A percentile compares a stretch with the other conserved stretches of the same genome.
Evolutionary conservation across 495 filamentous ascomycete species (phyloP).

Genomic region (Penicillium ochrochloron): DNA sequence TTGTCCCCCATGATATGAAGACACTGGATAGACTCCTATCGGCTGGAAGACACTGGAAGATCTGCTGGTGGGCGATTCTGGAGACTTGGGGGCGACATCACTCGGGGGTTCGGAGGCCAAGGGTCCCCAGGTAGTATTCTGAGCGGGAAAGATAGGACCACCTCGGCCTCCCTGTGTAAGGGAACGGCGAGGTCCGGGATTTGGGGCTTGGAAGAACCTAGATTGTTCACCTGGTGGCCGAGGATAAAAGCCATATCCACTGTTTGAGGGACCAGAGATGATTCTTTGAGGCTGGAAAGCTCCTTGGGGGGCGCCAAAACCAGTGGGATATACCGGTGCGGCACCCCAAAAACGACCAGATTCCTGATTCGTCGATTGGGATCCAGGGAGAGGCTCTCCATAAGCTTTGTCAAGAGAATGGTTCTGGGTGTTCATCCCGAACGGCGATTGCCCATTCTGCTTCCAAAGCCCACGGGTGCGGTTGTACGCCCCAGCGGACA

Average conservation of each 20-base stretch:
- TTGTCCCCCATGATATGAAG: conserved; percentile 68
- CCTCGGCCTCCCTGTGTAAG: conserved; percentile 46
- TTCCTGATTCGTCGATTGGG: conserved; percentile 33
- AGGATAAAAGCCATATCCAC: conserved; percentile 37
- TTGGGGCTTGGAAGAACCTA: conserved; percentile 39
- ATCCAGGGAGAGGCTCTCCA: conserved; percentile 30
- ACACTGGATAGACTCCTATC: conserved; percentile 56
- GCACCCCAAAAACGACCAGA: conserved; percentile 40
- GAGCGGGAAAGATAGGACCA: conserved; percentile 40
- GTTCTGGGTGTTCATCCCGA: conserved; percentile 31
- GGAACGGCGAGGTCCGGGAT: conserved; percentile 40
- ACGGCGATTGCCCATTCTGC: conserved; percentile 36
- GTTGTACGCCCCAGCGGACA: conserved; percentile 63
- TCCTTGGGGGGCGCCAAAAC: conserved; percentile 22
- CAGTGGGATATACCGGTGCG: conserved; percentile 24
- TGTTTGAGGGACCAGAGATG: conserved; percentile 45
- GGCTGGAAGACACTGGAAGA: conserved; percentile 47
- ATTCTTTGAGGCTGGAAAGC: conserved; percentile 43
- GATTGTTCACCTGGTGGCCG: conserved; percentile 38
- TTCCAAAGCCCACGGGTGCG: conserved; percentile 68
- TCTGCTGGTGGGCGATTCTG: conserved; percentile 39
- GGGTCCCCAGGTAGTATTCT: conserved; percentile 39
- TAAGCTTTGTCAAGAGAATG: conserved; percentile 38
- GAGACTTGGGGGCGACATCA: conserved; percentile 23
- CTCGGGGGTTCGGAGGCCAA: conserved; percentile 36